Evolutionary conservation across 176 grass and related monocot genomes (phyloP).

Genomic region (Triticum urartu): DNA sequence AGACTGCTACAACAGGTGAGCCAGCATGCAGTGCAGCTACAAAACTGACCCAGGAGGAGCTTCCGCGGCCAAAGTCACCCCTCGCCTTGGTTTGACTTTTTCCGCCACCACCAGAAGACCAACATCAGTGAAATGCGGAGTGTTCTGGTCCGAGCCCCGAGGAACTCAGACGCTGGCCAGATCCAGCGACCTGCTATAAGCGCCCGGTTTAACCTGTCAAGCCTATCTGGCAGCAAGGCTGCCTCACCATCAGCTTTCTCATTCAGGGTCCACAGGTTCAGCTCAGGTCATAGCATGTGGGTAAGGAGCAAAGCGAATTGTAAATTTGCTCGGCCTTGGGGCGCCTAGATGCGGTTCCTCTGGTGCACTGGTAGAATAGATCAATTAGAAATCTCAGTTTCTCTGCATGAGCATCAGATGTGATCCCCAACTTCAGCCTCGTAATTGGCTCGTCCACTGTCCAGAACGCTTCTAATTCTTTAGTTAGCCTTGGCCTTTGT

Average conservation of each 20-base stretch:
- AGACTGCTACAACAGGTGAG: slow-evolving; percentile 5
- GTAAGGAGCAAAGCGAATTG: slow-evolving; percentile 51
- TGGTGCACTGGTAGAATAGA: slow-evolving; percentile 85
- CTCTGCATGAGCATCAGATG: slow-evolving; percentile 64
- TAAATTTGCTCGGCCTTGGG: slow-evolving; percentile 75
- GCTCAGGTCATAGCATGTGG: slow-evolving; percentile 44
- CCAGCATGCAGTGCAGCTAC: not conserved
- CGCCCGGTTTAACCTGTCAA: not conserved
- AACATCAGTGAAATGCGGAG: not conserved
- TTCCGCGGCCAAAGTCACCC: not conserved
- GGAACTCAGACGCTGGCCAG: not conserved
- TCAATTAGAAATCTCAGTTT: slow-evolving; percentile 80
- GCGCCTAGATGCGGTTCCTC: slow-evolving; percentile 54
- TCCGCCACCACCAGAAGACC: not conserved
- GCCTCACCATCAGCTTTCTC: not conserved
- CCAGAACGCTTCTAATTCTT: slow-evolving; percentile 76
- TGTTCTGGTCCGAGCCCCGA: not conserved
- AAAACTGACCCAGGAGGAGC: slow-evolving; percentile 23
- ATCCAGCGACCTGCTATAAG: not conserved
- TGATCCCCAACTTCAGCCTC: slow-evolving; percentile 52
- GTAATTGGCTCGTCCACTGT: slow-evolving; percentile 49
- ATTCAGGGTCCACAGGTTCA: slow-evolving; percentile 31
- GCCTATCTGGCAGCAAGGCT: not conserved
- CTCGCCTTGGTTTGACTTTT: slow-evolving; percentile 28
- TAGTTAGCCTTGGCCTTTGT: slow-evolving; percentile 73